Conservation (phyloP, 2,329 filamentous ascomycete genomes). For the Talaromyces albobiverticillius region DNA sequence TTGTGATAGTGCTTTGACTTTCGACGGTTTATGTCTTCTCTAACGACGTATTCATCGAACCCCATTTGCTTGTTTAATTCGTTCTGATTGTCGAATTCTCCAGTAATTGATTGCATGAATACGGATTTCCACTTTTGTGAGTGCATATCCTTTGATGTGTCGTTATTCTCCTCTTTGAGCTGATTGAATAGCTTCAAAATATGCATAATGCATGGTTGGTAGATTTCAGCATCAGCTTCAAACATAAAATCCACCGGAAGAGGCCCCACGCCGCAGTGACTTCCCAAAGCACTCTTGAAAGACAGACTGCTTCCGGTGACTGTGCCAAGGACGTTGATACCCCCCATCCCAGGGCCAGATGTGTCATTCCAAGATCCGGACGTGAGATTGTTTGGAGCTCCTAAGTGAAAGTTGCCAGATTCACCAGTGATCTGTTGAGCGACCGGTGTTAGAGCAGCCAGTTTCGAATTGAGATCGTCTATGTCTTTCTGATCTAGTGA, state of each 20-base stretch:
- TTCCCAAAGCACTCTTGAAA: conserved; percentile 30
- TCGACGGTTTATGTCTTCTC: conserved; percentile 26
- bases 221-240: conserved; percentile 26
- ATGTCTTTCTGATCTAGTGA: conserved; percentile 14
- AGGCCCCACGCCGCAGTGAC: conserved; percentile 30
- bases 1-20: conserved; percentile 31
- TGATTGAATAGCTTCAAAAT: conserved; percentile 30
- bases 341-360: conserved; percentile 26
- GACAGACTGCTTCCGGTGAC: conserved; percentile 30
- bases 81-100: conserved; percentile 27
- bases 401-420: conserved; percentile 16
- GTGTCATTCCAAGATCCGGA: conserved; percentile 21
- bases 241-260: conserved; percentile 30
- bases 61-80: conserved; percentile 34
- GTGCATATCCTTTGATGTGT: conserved; percentile 15
- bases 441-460: conserved; percentile 26
- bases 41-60: conserved; percentile 29
- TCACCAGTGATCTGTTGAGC: conserved; percentile 31
- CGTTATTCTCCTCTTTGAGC: conserved; percentile 16
- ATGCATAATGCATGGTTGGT: conserved; percentile 33
- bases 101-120: conserved; percentile 32
- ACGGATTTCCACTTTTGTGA: conserved; percentile 29
- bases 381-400: conserved; percentile 9
- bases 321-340: conserved; percentile 28
- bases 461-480: conserved; percentile 19